phyloP scores from a whole-genome alignment of 495 filamentous ascomycete species.

The Immersiella caudata region DNA sequence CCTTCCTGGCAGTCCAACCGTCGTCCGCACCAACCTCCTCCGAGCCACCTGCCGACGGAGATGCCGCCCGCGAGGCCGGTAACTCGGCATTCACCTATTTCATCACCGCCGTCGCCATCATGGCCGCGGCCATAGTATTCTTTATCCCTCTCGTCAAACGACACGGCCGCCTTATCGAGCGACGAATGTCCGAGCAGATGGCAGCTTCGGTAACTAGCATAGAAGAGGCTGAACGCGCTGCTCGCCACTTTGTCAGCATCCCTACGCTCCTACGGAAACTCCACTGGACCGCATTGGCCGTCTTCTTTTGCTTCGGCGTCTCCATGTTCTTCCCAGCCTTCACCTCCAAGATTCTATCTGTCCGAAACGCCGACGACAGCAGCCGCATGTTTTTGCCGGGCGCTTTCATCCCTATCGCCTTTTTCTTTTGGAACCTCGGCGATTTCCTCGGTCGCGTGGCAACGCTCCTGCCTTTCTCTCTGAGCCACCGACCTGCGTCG shows the following conservation, averaged over 20 bases:
- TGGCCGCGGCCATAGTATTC: constrained; percentile 60
- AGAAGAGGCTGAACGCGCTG: constrained; percentile 49
- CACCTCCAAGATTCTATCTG: constrained; percentile 77
- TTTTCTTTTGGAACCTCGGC: constrained; percentile 92
- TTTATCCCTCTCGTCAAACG: constrained; percentile 54
- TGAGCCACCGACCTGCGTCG: constrained; percentile 61
- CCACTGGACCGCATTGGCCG: constrained; percentile 65
- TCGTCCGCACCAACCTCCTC: constrained; percentile 19
- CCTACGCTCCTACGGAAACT: constrained; percentile 71
- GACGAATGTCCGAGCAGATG: constrained; percentile 39
- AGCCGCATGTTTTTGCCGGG: constrained; percentile 65
- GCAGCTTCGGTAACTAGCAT: constrained; percentile 46
- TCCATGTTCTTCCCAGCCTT: constrained; percentile 97
- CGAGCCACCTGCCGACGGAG: constrained; percentile 9
- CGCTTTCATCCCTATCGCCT: constrained; percentile 85
- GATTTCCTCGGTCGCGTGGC: constrained; percentile 78
- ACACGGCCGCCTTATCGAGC: constrained; percentile 46
- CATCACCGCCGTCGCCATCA: constrained; percentile 73
- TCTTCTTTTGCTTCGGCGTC: constrained; percentile 76
- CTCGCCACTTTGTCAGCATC: constrained; percentile 65
- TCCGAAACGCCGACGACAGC: constrained; percentile 54
- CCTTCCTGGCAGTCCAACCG: constrained; percentile 70
- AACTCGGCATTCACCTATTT: constrained; percentile 89
- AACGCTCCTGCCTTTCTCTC: constrained; percentile 62
- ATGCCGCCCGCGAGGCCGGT: constrained; percentile 34